Percentiles rank a stretch among this genome's conserved stretches.
Evolutionary conservation across 1,139 yeast species (phyloP).

Genomic region (Suzukiozyma palmioleophila): DNA sequence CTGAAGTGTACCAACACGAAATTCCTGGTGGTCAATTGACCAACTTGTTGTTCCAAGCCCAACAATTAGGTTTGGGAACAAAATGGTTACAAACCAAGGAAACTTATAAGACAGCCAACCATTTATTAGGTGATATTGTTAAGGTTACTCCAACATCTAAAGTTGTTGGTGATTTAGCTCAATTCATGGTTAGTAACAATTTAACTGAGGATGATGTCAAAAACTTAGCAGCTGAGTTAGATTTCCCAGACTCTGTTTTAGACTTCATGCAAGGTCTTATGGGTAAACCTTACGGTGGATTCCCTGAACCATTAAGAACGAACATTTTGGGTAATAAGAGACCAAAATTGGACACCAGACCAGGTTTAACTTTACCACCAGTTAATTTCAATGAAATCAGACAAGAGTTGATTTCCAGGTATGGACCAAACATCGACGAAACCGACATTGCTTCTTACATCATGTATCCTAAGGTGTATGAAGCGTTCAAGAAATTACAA

Average conservation of each 20-base stretch:
- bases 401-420: slow-evolving; percentile 66
- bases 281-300: slow-evolving; percentile 99
- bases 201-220: slow-evolving; percentile 78
- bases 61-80: slow-evolving; percentile 94
- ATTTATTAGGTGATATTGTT: slow-evolving; percentile 89
- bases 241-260: slow-evolving; percentile 96
- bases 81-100: slow-evolving; percentile 95
- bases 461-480: slow-evolving; percentile 98
- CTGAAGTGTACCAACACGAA: slow-evolving; percentile 97
- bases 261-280: slow-evolving; percentile 98
- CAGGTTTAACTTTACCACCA: slow-evolving; percentile 86
- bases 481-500: slow-evolving; percentile 68
- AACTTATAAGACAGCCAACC: slow-evolving; percentile 87
- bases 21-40: slow-evolving; percentile 99
- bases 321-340: slow-evolving; percentile 82
- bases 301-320: slow-evolving; percentile 97
- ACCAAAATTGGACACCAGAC: slow-evolving; percentile 81
- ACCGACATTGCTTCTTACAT: slow-evolving; percentile 90
- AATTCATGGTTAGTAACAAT: slow-evolving; percentile 96
- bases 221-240: slow-evolving; percentile 83
- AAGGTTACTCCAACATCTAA: slow-evolving; percentile 98
- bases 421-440: slow-evolving; percentile 58
- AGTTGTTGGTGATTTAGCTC: slow-evolving; percentile 98
- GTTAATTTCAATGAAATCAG: slow-evolving; percentile 68
- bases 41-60: slow-evolving; percentile 96